Evolutionary conservation across 768 basidiomycete species (phyloP).

Genomic region (Russula dissimulans): DNA sequence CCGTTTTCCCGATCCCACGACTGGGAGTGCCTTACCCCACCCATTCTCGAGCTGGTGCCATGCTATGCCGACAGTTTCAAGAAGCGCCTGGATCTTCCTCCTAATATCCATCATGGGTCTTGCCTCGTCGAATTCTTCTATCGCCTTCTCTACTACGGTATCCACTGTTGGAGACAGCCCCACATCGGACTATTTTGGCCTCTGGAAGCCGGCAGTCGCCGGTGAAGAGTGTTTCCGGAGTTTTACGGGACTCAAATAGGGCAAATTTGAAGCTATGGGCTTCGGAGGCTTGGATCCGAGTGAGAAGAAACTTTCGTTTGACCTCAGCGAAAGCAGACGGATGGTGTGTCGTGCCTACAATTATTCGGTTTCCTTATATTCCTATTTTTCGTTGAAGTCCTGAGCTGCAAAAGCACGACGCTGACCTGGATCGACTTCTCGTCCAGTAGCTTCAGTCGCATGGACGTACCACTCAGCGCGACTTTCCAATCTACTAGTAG

Average conservation of each 20-base stretch:
- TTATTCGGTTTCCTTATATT: background rate
- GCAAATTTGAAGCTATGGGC: slow-evolving; percentile 79
- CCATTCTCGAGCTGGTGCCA: slow-evolving; percentile 49
- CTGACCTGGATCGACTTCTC: slow-evolving; percentile 91
- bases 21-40: slow-evolving; percentile 66
- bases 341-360: slow-evolving; percentile 38
- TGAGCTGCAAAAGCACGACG: slow-evolving; percentile 62
- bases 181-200: slow-evolving; percentile 25
- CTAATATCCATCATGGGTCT: slow-evolving; percentile 40
- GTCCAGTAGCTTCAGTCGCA: slow-evolving; percentile 68
- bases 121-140: slow-evolving; percentile 27
- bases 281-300: slow-evolving; percentile 48
- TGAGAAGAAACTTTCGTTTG: slow-evolving; percentile 80
- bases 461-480: slow-evolving; percentile 63
- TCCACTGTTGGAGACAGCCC: background rate
- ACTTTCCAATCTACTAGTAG: slow-evolving; percentile 75
- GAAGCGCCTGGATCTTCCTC: slow-evolving; percentile 65
- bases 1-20: slow-evolving; percentile 58
- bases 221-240: slow-evolving; percentile 69
- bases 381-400: slow-evolving; percentile 31
- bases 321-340: slow-evolving; percentile 82
- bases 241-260: slow-evolving; percentile 84
- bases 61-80: slow-evolving; percentile 68
- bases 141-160: slow-evolving; percentile 23
- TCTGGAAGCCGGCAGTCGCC: slow-evolving; percentile 26